A percentile compares a stretch with the other conserved stretches of the same genome.
Conservation (phyloP, 2,329 filamentous ascomycete genomes). For the Aspergillus fumigatiaffinis region DNA sequence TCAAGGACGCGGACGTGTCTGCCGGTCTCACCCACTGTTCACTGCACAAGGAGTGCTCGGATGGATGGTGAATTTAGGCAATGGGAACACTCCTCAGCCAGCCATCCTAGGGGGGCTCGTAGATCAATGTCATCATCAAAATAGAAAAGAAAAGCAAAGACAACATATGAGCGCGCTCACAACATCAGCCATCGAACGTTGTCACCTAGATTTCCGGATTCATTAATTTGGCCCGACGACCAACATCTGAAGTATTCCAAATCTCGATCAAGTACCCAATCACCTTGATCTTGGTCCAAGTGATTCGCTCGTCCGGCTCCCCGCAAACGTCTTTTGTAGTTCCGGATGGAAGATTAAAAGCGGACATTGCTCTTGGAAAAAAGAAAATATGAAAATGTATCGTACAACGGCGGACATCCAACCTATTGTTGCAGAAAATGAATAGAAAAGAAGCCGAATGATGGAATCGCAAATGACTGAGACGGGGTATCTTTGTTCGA, state of each 20-base stretch:
- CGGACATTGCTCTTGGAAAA: conserved; percentile 14
- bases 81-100: not conserved
- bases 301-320: not conserved
- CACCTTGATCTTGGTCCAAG: not conserved
- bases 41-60: not conserved
- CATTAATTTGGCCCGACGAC: not conserved
- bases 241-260: not conserved
- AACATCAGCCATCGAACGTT: not conserved
- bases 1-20: not conserved
- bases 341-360: conserved; percentile 22
- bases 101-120: not conserved
- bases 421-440: conserved; percentile 32
- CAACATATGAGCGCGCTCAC: conserved; percentile 3
- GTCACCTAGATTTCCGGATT: not conserved
- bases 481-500: conserved; percentile 34
- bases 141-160: conserved; percentile 16
- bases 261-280: not conserved
- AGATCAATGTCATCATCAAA: conserved; percentile 5
- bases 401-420: conserved; percentile 39
- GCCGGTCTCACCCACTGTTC: not conserved
- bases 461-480: conserved; percentile 34
- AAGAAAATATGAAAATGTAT: conserved; percentile 39
- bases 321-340: conserved; percentile 9
- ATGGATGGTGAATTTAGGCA: not conserved
- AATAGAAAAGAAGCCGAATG: conserved; percentile 32